phyloP scores from a whole-genome alignment of 148 eudicot species.

The Heliamphora exappendiculata region DNA sequence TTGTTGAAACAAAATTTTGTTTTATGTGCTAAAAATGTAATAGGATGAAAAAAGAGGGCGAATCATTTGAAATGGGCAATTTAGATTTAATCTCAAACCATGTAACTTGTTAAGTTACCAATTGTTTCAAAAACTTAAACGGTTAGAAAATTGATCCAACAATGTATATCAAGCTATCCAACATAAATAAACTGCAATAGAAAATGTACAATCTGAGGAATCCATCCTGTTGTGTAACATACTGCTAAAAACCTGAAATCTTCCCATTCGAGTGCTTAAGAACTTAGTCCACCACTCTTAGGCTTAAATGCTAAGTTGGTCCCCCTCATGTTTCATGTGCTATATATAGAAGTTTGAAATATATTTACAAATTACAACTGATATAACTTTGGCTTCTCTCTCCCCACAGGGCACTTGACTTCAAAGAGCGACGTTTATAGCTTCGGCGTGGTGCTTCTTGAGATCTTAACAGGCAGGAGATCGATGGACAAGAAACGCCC shows the following conservation, averaged over 20 bases:
- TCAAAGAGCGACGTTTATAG: constrained; percentile 91
- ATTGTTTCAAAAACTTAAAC: no score
- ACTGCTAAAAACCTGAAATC: not conserved
- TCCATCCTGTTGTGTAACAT: not conserved
- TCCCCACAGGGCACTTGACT: constrained; percentile 73
- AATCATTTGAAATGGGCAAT: not conserved
- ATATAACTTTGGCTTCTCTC: constrained; percentile 13
- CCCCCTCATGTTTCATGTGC: no score
- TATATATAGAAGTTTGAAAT: not conserved
- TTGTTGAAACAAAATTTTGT: not conserved
- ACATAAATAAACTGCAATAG: no score
- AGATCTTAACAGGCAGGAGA: constrained; percentile 83
- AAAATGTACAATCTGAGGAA: not conserved
- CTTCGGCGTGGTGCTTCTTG: constrained; percentile 90
- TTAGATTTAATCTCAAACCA: not conserved
- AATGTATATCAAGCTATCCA: no score
- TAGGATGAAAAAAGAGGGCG: not conserved
- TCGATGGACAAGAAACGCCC: constrained; percentile 97
- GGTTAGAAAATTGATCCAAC: no score
- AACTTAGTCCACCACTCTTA: not conserved
- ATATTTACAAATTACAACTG: not conserved
- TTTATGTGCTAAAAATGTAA: not conserved
- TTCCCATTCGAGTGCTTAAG: not conserved
- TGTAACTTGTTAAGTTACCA: no score
- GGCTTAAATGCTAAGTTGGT: not conserved